Conservation (phyloP, 208 protist genomes). For the Trypanosoma lewisi region DNA sequence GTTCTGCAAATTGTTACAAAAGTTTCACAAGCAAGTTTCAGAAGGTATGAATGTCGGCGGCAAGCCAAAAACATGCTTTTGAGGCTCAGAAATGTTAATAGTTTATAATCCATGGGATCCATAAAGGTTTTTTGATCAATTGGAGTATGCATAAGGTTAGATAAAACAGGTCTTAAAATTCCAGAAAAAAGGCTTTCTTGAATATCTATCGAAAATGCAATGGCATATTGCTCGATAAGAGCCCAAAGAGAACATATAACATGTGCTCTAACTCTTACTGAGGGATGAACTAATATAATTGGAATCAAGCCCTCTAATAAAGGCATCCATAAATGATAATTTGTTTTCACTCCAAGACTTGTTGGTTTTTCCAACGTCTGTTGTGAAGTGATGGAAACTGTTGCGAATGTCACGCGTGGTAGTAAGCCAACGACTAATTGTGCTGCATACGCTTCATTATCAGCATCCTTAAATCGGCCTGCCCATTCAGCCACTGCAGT, state of each 20-base stretch:
- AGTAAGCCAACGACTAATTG: conserved; percentile 29
- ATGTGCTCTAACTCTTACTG: conserved; percentile 64
- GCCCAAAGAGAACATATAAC: conserved; percentile 61
- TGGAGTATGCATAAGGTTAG: conserved; percentile 35
- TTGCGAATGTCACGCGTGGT: conserved; percentile 47
- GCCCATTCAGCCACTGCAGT: conserved; percentile 53
- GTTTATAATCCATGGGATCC: conserved; percentile 66
- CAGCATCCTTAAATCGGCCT: conserved; percentile 44
- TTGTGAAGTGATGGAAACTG: conserved; percentile 40
- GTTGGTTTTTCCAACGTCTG: conserved; percentile 53
- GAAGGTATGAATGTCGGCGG: conserved; percentile 32
- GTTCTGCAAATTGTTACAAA: conserved; percentile 31
- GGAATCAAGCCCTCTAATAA: conserved; percentile 80
- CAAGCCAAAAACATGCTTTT: conserved; percentile 71
- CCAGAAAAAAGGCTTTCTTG: conserved; percentile 59
- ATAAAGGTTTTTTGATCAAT: conserved; percentile 16
- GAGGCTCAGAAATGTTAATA: conserved; percentile 61
- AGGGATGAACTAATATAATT: conserved; percentile 67
- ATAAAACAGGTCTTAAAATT: conserved; percentile 66
- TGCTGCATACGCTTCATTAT: conserved; percentile 39
- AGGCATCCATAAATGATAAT: conserved; percentile 80
- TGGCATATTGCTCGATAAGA: conserved; percentile 54
- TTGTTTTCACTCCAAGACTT: conserved; percentile 46
- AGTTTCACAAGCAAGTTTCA: conserved; percentile 48
- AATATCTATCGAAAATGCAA: conserved; percentile 52